Evolutionary conservation across 345 rosid genomes (phyloP), one percentile per base, ranked within the genome.

Genomic region (Rhodamnia argentea): DNA sequence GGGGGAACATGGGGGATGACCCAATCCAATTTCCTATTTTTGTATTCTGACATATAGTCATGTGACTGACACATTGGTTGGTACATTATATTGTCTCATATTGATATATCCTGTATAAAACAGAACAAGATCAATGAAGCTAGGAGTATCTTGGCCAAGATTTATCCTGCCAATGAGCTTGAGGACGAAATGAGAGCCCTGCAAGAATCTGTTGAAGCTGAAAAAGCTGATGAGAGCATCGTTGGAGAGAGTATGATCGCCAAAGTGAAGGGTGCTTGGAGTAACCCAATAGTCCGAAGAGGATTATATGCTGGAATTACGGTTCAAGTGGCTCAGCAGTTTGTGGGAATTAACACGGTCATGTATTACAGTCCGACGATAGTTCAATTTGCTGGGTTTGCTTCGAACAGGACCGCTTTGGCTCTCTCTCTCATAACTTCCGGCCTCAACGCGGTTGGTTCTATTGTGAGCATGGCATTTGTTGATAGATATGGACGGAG

Each of bases 321-420:
- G 2, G 98, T 94, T 22, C 99, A 97, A 85, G 98, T 96, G 40
- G 99, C 96, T 12, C 98, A 97, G 84, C 99, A 97, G 86, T 95
- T 94, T 83, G 96, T 92, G 0, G 99, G 99, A 22, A 96, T 97
- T 89, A 97, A 97, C 86, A 96, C 98, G 0, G 96, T 97, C 50
- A 92, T 97, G 98, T 97, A 97, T 81, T 96, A 96, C 85, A 91
- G 98, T 74, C 98, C 99, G 0, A 88, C 98, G 3, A 97, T 96
- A 4, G 98, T 97, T 74, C 98, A 97, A 55, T 95, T 97, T 27
- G 96, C 99, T 0, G 99, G 99, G 52, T 96, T 88, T 22, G 99
- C 99, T 22, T 97, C 96, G 0, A 96, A 96, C 54, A 91, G 89
- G 12, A 93, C 98, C 1, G 96, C 99, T 1, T 42, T 97, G 87